Evolutionary conservation across 1,284 basidiomycete genomes (phyloP).

Genomic region (Ustilago sp.): DNA sequence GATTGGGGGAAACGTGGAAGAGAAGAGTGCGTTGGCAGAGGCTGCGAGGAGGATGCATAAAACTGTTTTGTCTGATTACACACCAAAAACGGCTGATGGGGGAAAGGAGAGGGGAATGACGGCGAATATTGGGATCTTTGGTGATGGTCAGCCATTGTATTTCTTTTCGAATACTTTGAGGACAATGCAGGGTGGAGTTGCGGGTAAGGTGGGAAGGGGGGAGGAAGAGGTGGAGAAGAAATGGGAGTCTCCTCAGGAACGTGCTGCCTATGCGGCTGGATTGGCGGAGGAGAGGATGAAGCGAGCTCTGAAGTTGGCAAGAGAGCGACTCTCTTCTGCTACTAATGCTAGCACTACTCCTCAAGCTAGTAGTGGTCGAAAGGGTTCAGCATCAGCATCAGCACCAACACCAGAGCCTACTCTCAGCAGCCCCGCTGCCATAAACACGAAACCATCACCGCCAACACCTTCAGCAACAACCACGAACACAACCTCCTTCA

Average conservation of each 20-base stretch:
- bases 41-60: constrained; percentile 22
- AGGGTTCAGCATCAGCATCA: background rate
- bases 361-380: too few species aligned
- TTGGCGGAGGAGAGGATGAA: constrained; percentile 36
- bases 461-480: background rate
- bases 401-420: background rate
- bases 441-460: background rate
- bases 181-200: background rate
- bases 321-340: constrained; percentile 19
- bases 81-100: background rate
- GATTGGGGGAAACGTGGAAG: background rate
- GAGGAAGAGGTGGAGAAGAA: constrained; percentile 16
- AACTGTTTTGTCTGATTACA: constrained; percentile 27
- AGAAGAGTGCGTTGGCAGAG: constrained; percentile 19
- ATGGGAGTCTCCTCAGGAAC: constrained; percentile 27
- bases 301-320: constrained; percentile 19
- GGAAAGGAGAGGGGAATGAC: background rate
- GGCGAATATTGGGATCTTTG: constrained; percentile 17
- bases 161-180: constrained; percentile 29
- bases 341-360: background rate
- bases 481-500: constrained; percentile 3
- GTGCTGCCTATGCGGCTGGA: constrained; percentile 25
- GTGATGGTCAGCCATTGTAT: constrained; percentile 23
- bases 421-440: too few species aligned
- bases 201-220: background rate